phyloP scores from a whole-genome alignment of 2,329 filamentous ascomycete species.

The Fusarium buharicum region DNA sequence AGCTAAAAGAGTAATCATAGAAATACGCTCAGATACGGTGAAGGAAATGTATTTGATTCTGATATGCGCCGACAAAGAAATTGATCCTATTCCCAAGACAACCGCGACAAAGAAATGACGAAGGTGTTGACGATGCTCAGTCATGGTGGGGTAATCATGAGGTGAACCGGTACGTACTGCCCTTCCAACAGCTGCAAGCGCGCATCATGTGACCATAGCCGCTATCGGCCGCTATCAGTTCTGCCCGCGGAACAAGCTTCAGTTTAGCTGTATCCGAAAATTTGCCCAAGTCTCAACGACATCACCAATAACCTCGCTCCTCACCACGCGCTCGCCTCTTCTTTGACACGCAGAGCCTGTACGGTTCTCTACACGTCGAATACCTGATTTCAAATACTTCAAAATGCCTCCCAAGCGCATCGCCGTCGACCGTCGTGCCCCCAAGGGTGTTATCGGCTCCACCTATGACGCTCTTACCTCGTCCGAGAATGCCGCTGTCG shows the following conservation, averaged over 20 bases:
- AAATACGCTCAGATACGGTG: not conserved
- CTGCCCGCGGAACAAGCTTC: constrained; percentile 28
- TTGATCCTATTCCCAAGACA: not conserved
- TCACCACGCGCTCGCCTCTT: constrained; percentile 10
- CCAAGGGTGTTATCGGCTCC: constrained; percentile 64
- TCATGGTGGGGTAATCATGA: constrained; percentile 31
- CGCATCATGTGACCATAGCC: constrained; percentile 44
- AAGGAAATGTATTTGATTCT: not conserved
- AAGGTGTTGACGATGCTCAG: constrained; percentile 27
- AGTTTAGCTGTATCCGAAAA: constrained; percentile 35
- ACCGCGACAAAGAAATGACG: constrained; percentile 18
- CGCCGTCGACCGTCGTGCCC: constrained; percentile 59
- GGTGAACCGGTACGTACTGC: constrained; percentile 3
- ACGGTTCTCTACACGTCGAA: constrained; percentile 1
- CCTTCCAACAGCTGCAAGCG: not conserved
- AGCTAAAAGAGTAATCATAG: not conserved
- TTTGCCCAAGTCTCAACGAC: constrained; percentile 37
- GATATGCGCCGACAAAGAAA: not conserved
- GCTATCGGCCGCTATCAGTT: constrained; percentile 29
- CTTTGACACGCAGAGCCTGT: constrained; percentile 20
- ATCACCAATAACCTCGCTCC: constrained; percentile 11
- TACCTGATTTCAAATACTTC: constrained; percentile 1
- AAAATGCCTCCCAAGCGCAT: constrained; percentile 74
- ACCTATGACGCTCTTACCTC: constrained; percentile 72
- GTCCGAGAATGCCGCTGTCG: constrained; percentile 74